Percentiles rank a stretch among this genome's conserved stretches.
Evolutionary conservation across 768 basidiomycete genomes (phyloP).

Genomic region (Nevesoporus exiguus): DNA sequence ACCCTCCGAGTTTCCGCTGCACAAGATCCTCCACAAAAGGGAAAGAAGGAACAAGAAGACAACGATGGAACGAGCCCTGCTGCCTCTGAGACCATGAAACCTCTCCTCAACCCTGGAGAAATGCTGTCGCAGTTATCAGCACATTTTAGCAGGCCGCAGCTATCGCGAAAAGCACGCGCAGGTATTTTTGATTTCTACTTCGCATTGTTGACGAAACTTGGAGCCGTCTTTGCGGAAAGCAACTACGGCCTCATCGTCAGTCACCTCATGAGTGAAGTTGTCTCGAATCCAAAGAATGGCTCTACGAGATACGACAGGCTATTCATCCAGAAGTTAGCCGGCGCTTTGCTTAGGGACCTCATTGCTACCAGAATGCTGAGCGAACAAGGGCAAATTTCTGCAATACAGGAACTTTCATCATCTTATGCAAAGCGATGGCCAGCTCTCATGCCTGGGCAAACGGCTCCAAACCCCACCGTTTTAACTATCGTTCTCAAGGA

Average conservation of each 20-base stretch:
- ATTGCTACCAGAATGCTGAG: constrained; percentile 86
- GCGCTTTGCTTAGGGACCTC: constrained; percentile 77
- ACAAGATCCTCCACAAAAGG: constrained; percentile 51
- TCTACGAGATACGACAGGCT: constrained; percentile 71
- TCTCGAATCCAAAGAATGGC: constrained; percentile 53
- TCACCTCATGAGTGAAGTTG: constrained; percentile 78
- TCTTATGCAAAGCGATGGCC: constrained; percentile 90
- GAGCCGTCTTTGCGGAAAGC: constrained; percentile 70
- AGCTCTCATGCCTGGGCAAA: constrained; percentile 84
- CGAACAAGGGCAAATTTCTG: constrained; percentile 90
- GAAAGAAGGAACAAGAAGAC: constrained; percentile 59
- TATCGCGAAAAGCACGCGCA: constrained; percentile 68
- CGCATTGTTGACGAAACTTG: constrained; percentile 71
- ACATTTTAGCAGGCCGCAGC: constrained; percentile 73
- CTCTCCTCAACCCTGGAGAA: constrained; percentile 67
- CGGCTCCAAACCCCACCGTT: constrained; percentile 60
- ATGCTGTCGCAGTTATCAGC: constrained; percentile 80
- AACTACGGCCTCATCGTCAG: constrained; percentile 77
- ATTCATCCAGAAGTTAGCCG: constrained; percentile 67
- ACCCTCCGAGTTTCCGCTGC: constrained; percentile 49
- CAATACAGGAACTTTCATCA: constrained; percentile 81
- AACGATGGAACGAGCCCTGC: constrained; percentile 51
- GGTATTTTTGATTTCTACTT: constrained; percentile 90
- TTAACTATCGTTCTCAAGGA: constrained; percentile 77
- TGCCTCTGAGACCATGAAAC: constrained; percentile 54